Conservation (phyloP, 1,284 basidiomycete species). For the Apiotrichum sp. region DNA sequence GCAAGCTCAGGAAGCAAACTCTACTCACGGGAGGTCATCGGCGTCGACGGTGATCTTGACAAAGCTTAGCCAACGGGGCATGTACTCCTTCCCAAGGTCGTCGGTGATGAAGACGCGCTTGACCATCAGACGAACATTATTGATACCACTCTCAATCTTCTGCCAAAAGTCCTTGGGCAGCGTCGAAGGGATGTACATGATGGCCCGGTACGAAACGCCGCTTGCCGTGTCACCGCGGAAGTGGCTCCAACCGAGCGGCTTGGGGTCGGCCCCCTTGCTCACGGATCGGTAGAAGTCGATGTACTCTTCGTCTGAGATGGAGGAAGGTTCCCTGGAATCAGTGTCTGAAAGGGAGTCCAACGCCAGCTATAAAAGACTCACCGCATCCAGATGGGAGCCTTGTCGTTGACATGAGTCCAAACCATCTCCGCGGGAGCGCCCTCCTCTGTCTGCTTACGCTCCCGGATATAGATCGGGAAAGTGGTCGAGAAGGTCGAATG, state of each 20-base stretch:
- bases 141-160: conserved; percentile 56
- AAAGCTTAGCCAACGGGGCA: conserved; percentile 87
- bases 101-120: conserved; percentile 92
- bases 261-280: conserved; percentile 70
- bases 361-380: conserved; percentile 37
- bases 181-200: conserved; percentile 71
- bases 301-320: conserved; percentile 73
- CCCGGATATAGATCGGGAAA: conserved; percentile 84
- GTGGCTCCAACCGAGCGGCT: conserved; percentile 72
- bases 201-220: conserved; percentile 76
- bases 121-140: conserved; percentile 75
- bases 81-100: conserved; percentile 70
- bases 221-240: conserved; percentile 89
- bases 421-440: conserved; percentile 51
- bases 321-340: conserved; percentile 60
- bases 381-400: conserved; percentile 85
- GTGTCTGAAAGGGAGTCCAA: neutral
- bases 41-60: conserved; percentile 82
- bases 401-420: conserved; percentile 78
- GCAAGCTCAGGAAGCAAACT: neutral
- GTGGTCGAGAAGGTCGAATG: conserved; percentile 85
- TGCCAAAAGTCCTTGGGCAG: conserved; percentile 71
- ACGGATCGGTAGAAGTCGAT: conserved; percentile 72
- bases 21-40: conserved; percentile 68
- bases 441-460: conserved; percentile 51